Percentiles rank a stretch among this genome's conserved stretches.
Conservation (phyloP, 2,329 filamentous ascomycete species). For the Paracamarosporium sp. region DNA sequence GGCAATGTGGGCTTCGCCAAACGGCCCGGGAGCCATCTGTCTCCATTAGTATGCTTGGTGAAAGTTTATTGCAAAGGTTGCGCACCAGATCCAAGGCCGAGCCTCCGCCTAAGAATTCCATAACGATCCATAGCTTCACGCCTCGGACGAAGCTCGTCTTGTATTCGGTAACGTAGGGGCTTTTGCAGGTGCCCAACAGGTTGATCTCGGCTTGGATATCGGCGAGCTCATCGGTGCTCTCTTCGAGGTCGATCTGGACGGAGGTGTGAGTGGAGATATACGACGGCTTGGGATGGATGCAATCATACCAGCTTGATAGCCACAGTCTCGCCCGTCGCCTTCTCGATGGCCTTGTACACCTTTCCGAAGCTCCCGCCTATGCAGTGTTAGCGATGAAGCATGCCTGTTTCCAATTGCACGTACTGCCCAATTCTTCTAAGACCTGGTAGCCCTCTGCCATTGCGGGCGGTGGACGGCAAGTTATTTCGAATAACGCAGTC, state of each 20-base stretch:
- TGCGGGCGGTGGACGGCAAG: slow-evolving; percentile 40
- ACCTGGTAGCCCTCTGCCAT: slow-evolving; percentile 92
- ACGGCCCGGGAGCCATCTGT: slow-evolving; percentile 86
- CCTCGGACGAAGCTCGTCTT: slow-evolving; percentile 95
- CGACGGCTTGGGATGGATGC: not conserved
- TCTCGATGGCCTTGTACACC: slow-evolving; percentile 96
- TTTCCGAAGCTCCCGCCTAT: slow-evolving; percentile 92
- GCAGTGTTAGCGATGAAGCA: slow-evolving; percentile 20
- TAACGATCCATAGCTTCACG: slow-evolving; percentile 98
- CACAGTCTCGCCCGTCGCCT: slow-evolving; percentile 86
- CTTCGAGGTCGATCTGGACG: slow-evolving; percentile 91
- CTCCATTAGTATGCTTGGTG: slow-evolving; percentile 24
- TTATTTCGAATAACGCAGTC: slow-evolving; percentile 24
- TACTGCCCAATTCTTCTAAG: slow-evolving; percentile 94
- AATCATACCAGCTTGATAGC: slow-evolving; percentile 89
- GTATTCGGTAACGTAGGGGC: slow-evolving; percentile 93
- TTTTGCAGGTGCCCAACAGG: slow-evolving; percentile 92
- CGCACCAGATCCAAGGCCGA: slow-evolving; percentile 88
- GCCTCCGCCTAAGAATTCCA: slow-evolving; percentile 96
- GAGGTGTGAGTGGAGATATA: not conserved
- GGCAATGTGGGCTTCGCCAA: slow-evolving; percentile 88
- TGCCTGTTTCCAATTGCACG: slow-evolving; percentile 44
- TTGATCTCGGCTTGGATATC: slow-evolving; percentile 98
- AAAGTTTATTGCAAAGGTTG: slow-evolving; percentile 40
- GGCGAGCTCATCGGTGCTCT: slow-evolving; percentile 96